Evolutionary conservation across 139 green algal genomes (phyloP), one percentile per base, ranked within the genome.

Genomic region (Chlamydomonas sphaeroides): DNA sequence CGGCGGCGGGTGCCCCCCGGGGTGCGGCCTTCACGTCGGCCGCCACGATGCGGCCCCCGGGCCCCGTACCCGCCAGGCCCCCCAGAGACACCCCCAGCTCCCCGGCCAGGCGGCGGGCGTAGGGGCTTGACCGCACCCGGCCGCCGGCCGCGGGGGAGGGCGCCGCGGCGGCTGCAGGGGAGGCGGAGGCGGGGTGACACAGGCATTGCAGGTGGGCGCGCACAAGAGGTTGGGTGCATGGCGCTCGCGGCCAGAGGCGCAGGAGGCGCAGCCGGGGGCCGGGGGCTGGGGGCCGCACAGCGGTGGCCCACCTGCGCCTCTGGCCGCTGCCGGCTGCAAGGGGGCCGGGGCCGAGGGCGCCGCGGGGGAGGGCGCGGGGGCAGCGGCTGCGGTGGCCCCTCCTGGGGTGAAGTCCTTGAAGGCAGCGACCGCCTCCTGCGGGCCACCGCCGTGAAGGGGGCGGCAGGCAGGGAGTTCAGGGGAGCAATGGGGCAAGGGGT

Each of bases 31-130:
- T 32, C 62, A 98, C 93, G 79, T 98, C 95, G 11, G 86, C 90
- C 1, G 94, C 92, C 62, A 96, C 90, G 33, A 98, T 93, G 65
- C 95, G 91, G 6, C 95, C 95, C 3, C 84, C 88, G 28, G 94
- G 94, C 5, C 95, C 95, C 26, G 76, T 93, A 42, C 90, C 93
- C 3, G 68, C 67, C 0, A 94, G 17, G 65, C 23, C 89, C 88
- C 66, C 33, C 51, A 78, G 70, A 8, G 35, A 21, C 26, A 98
- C 88, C 51, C 92, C 91, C 0, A 89, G 86, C 84, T 98, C 91
- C 8, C 74, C 78, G 3, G 95, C 95, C 28, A 98, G 84, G 84
- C 95, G 95, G 45, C 84, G 88, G 8, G 95, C 95, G 73, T 95
- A 95, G 0, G 95, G 95, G 69, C 87, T 95, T 42, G 95, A 92